These are phyloP conservation scores for Alternaria conjuncta DNA, from an alignment of 2,329 filamentous ascomycete species.

Conservation along the genomic window DNA sequence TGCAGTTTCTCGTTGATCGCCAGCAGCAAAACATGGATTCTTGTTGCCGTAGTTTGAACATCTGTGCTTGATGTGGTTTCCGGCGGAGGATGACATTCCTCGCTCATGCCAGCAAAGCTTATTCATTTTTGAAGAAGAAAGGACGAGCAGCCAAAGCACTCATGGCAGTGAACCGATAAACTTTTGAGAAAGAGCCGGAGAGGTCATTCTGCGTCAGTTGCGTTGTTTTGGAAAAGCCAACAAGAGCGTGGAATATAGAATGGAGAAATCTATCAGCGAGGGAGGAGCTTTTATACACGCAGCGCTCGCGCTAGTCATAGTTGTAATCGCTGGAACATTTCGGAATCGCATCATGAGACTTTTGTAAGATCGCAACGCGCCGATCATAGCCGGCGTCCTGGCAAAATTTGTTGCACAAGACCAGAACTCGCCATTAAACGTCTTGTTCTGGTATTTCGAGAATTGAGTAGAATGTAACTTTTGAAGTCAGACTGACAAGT, in stretches of 20 bases:
- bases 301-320: not conserved
- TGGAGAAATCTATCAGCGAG: not conserved
- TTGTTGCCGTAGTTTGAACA: too few relatives aligned
- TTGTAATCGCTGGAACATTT: rapidly evolving
- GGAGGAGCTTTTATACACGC: not conserved
- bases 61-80: too few relatives aligned
- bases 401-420: not conserved
- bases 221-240: not conserved
- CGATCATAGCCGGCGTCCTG: rapidly evolving
- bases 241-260: not conserved
- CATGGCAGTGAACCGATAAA: not conserved
- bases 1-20: not conserved
- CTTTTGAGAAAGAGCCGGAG: not conserved
- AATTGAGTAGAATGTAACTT: too few relatives aligned
- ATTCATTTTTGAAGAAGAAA: not conserved
- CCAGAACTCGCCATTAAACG: not conserved
- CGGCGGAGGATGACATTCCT: rapidly evolving
- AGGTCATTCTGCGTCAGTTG: rapidly evolving
- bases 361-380: not conserved
- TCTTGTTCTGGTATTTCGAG: rapidly evolving
- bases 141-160: not conserved
- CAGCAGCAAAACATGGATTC: not conserved
- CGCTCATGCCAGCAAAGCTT: rapidly evolving
- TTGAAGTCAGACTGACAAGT: too few relatives aligned
- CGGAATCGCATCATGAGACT: not conserved